Evolutionary conservation across 352 stramenopile genomes (phyloP).

Genomic region (Phytopythium oedochilum): DNA sequence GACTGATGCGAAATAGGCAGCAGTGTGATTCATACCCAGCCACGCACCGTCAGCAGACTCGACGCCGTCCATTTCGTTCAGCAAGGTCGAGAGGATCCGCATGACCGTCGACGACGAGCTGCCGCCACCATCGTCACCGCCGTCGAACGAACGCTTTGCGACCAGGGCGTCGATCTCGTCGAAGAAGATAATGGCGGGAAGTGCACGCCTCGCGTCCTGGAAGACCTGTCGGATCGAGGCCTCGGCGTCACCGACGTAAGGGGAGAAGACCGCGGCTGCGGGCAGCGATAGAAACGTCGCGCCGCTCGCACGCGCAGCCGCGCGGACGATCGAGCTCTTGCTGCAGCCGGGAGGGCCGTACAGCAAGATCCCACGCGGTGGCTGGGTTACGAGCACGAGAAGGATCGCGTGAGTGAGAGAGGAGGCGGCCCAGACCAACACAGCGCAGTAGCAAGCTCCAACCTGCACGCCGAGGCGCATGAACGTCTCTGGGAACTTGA

Average conservation of each 20-base stretch:
- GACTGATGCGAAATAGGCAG: too few relatives aligned
- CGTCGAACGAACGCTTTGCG: constrained; percentile 70
- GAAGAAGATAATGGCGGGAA: constrained; percentile 91
- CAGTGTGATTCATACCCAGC: neutral
- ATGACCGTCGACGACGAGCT: constrained; percentile 59
- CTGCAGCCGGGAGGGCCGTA: constrained; percentile 89
- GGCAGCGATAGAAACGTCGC: constrained; percentile 87
- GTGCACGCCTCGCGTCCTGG: constrained; percentile 60
- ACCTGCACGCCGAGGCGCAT: constrained; percentile 58
- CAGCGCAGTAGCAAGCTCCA: neutral
- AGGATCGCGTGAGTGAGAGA: neutral
- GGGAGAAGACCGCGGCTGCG: constrained; percentile 84
- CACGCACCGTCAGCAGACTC: constrained; percentile 84
- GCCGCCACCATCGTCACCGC: constrained; percentile 18
- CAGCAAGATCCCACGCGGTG: constrained; percentile 79
- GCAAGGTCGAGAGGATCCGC: constrained; percentile 95
- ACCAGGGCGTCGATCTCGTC: constrained; percentile 89
- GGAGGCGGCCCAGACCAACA: neutral
- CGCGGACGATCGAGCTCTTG: constrained; percentile 89
- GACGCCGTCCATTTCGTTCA: constrained; percentile 98
- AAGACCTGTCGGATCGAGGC: constrained; percentile 78
- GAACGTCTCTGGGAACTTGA: constrained; percentile 76
- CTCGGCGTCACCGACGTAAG: constrained; percentile 88
- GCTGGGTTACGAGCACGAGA: constrained; percentile 6
- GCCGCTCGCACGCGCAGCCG: constrained; percentile 64